Percentiles rank a stretch among this genome's conserved stretches.
Conservation (phyloP, 352 stramenopile species). For the Phytophthora cactorum region DNA sequence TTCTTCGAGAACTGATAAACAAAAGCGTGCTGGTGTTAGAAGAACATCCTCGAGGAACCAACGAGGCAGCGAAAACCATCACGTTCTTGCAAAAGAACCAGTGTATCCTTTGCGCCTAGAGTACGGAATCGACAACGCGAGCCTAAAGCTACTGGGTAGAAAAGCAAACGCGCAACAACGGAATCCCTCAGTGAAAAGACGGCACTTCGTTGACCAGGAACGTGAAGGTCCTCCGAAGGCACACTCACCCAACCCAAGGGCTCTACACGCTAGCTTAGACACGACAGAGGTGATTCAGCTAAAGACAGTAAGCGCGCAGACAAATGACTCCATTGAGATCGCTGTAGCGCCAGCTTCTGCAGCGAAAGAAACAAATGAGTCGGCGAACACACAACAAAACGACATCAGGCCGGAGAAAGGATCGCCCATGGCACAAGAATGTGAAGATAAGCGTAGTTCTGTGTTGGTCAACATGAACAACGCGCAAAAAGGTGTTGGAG, state of each 20-base stretch:
- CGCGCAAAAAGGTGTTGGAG: slow-evolving; percentile 11
- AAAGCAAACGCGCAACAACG: slow-evolving; percentile 11
- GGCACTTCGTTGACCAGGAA: slow-evolving; percentile 26
- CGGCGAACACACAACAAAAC: background rate
- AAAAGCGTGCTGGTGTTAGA: slow-evolving; percentile 2
- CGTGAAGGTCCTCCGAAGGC: background rate
- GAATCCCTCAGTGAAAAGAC: slow-evolving; percentile 28
- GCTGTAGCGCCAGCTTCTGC: background rate
- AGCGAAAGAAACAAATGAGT: slow-evolving; percentile 5
- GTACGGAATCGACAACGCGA: slow-evolving; percentile 21
- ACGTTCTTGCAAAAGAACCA: slow-evolving; percentile 9
- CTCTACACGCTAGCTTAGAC: background rate
- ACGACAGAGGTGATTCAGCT: slow-evolving; percentile 8
- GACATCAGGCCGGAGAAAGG: slow-evolving; percentile 16
- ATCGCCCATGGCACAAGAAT: slow-evolving; percentile 18
- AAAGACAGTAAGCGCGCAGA: slow-evolving; percentile 27
- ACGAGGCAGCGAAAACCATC: background rate
- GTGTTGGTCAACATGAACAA: background rate
- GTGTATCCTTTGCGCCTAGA: slow-evolving; percentile 28
- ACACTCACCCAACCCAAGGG: slow-evolving; percentile 2
- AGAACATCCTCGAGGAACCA: slow-evolving; percentile 7
- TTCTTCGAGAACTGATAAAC: background rate
- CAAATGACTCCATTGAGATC: slow-evolving; percentile 6
- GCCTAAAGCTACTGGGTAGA: slow-evolving; percentile 34
- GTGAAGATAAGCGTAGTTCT: background rate